Base-by-base conservation (phyloP, 2,329 filamentous ascomycete genomes). In the Rhexocercosporidium sp. region DNA sequence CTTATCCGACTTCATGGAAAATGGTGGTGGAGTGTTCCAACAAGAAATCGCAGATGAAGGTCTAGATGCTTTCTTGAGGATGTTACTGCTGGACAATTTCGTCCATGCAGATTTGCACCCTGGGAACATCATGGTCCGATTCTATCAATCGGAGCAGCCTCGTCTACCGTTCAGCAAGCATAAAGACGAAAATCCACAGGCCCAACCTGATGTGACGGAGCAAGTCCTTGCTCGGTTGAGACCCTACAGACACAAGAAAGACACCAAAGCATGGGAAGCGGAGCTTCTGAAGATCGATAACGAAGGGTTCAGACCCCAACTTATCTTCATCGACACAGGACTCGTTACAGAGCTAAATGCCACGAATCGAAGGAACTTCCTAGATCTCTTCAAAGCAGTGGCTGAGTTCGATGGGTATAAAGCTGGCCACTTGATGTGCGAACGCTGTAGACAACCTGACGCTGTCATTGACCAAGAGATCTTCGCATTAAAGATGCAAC, bases 111-210 rank as follows among this genome's bases (percentile, higher is more conserved):
- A 99, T 77, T 82, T 99, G 34, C 96, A 99, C 77, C 96, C 96
- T 0, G 96, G 96, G 29, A 99, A 99, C 78, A 98, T 99, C 80
- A 98, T 99, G 94, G 95, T 99, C 56, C 93, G 96, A 70, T 99
- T 99, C 82, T 97, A 98, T 80, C 90, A 95, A 75, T 89, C 94
- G 0, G 88, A 89, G 16, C 86, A 90, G 69, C 86, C 95, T 0
- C 87, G 91, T 59, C 82, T 96, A 0, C 82, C 84, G 25, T 81
- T 90, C 73, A 77, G 27, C 54, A 76, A 65, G 75, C 74, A 66
- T 57, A 73, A 73, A 66, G 56, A 74, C 60, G 56, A 78, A 54
- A 72, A 78, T 29, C 79, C 82, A 44, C 78, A 85, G 46, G 82
- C 85, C 9, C 79, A 85, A 44, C 83, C 86, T 11, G 93, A 97